These are phyloP conservation scores for Cylindrotheca closterium DNA, from an alignment of 108 stramenopile genomes.

Conservation along the genomic window DNA sequence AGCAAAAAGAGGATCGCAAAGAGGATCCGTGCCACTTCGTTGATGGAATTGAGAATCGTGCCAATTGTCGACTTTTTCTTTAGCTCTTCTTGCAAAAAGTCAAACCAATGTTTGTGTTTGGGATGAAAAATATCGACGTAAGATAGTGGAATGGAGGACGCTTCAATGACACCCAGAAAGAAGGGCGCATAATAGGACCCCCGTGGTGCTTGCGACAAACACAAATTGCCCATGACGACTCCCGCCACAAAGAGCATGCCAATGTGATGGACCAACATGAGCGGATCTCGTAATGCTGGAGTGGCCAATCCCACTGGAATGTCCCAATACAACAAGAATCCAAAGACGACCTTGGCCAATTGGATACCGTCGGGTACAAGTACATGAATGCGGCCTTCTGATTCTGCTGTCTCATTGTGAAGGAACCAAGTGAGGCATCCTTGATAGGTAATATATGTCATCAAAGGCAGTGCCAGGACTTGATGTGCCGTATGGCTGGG, in stretches of 20 bases:
- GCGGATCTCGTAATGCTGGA: constrained; percentile 27
- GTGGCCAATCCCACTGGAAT: constrained; percentile 38
- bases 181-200: constrained; percentile 58
- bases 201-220: constrained; percentile 27
- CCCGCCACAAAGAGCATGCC: constrained; percentile 55
- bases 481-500: constrained; percentile 62
- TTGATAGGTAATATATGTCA: constrained; percentile 45
- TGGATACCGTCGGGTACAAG: constrained; percentile 10
- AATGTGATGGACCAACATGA: constrained; percentile 60
- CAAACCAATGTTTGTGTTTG: constrained; percentile 47
- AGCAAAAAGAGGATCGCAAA: constrained; percentile 58
- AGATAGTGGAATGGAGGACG: constrained; percentile 55
- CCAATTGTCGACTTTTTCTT: constrained; percentile 10
- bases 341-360: constrained; percentile 13
- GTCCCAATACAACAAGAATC: constrained; percentile 58
- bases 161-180: constrained; percentile 72
- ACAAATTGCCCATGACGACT: constrained; percentile 29
- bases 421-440: constrained; percentile 44
- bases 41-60: constrained; percentile 11
- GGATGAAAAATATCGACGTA: constrained; percentile 72
- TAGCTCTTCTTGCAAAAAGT: constrained; percentile 34
- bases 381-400: constrained; percentile 2
- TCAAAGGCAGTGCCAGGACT: constrained; percentile 46
- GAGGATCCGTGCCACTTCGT: constrained; percentile 34
- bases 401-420: constrained; percentile 1